Conservation (phyloP, 2,329 filamentous ascomycete species). For the Botrytis galanthina region DNA sequence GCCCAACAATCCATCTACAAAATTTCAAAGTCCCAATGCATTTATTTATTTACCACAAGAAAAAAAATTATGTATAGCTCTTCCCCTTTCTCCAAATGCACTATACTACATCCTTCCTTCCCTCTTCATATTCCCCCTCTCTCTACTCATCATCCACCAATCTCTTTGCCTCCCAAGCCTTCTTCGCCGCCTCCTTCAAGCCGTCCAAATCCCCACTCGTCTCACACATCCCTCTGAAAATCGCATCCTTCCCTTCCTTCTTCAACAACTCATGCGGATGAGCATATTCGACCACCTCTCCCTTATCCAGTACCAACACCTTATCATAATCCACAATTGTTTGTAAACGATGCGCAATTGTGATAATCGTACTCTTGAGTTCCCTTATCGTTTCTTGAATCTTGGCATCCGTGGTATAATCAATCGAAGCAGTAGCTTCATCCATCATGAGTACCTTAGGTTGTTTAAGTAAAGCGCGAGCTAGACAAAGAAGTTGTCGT, state of each 20-base stretch:
- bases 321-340: conserved; percentile 99
- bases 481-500: conserved; percentile 89
- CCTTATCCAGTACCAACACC: conserved; percentile 90
- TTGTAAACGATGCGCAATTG: conserved; percentile 91
- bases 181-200: conserved; percentile 52
- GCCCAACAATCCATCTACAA: conserved; percentile 6
- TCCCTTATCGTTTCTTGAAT: conserved; percentile 97
- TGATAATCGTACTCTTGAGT: conserved; percentile 89
- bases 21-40: neutral
- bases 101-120: neutral
- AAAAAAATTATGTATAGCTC: neutral
- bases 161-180: conserved; percentile 45
- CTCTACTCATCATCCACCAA: conserved; percentile 41
- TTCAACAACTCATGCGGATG: conserved; percentile 80
- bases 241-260: conserved; percentile 52
- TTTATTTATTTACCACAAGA: neutral
- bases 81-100: neutral
- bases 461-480: conserved; percentile 84
- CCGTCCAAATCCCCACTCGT: conserved; percentile 62
- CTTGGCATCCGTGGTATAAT: conserved; percentile 92
- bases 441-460: conserved; percentile 98
- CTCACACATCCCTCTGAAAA: conserved; percentile 67
- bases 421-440: conserved; percentile 95
- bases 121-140: too few relatives aligned
- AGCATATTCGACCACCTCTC: conserved; percentile 83